phyloP scores from a whole-genome alignment of 1,284 basidiomycete genomes.

The Papiliotrema nemorosa region DNA sequence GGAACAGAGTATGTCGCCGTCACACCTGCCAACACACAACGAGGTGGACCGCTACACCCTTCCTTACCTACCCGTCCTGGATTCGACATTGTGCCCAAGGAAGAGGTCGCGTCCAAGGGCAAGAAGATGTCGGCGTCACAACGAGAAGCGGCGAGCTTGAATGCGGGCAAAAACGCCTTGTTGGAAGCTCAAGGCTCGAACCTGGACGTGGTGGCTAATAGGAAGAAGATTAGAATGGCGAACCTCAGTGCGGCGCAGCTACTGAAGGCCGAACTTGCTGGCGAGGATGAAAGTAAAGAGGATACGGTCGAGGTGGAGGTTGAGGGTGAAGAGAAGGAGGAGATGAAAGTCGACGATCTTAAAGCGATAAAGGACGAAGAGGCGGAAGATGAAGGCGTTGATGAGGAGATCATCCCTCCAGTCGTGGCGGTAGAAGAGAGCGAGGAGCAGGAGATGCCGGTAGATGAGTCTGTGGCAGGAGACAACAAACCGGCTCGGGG shows the following conservation, averaged over 20 bases:
- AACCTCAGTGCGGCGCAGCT: constrained; percentile 94
- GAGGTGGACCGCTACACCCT: constrained; percentile 48
- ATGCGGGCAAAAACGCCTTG: constrained; percentile 52
- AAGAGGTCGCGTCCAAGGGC: constrained; percentile 14
- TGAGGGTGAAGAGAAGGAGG: constrained; percentile 23
- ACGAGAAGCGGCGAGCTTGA: constrained; percentile 11
- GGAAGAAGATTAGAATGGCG: constrained; percentile 84
- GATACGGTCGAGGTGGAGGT: constrained; percentile 16
- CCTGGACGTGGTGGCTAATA: constrained; percentile 80
- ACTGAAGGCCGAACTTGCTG: constrained; percentile 83
- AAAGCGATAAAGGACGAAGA: constrained; percentile 16
- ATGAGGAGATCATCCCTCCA: constrained; percentile 25
- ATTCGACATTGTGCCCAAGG: constrained; percentile 63
- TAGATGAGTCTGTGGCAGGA: constrained; percentile 7
- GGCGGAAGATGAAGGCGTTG: constrained; percentile 23
- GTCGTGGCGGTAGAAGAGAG: constrained; percentile 47
- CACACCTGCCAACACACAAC: constrained; percentile 26
- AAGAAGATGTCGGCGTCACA: constrained; percentile 24
- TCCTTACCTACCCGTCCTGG: constrained; percentile 60
- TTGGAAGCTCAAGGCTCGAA: constrained; percentile 59
- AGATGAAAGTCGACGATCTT: constrained; percentile 15
- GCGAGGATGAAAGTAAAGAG: constrained; percentile 30
- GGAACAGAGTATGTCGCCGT: constrained; percentile 48
- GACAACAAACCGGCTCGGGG: constrained; percentile 46
- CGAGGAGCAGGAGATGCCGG: constrained; percentile 16